A percentile compares a stretch with the other conserved stretches of the same genome.
These are phyloP conservation scores for Ophiostoma ips DNA, from an alignment of 2,329 filamentous ascomycete genomes.

Conservation along the genomic window DNA sequence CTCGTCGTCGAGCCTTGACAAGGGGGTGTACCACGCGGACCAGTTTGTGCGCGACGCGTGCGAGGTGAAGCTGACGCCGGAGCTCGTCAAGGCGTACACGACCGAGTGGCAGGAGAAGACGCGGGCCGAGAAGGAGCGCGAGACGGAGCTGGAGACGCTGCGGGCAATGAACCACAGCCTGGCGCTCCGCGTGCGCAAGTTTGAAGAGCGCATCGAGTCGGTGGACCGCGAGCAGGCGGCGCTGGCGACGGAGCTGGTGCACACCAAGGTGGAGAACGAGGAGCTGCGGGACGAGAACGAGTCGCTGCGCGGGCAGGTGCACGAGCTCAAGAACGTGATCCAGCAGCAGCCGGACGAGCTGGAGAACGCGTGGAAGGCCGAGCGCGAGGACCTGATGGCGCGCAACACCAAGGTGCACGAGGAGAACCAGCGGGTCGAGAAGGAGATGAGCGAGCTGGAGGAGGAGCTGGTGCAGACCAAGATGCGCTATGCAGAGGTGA, in stretches of 20 bases:
- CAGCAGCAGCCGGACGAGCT: slow-evolving; percentile 83
- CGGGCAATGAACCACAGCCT: slow-evolving; percentile 52
- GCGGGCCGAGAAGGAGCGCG: slow-evolving; percentile 65
- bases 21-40: slow-evolving; percentile 91
- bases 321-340: slow-evolving; percentile 72
- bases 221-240: slow-evolving; percentile 84
- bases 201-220: slow-evolving; percentile 79
- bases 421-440: slow-evolving; percentile 77
- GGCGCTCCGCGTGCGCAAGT: slow-evolving; percentile 60
- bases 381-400: slow-evolving; percentile 86
- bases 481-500: slow-evolving; percentile 88
- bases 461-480: slow-evolving; percentile 85
- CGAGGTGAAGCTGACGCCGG: slow-evolving; percentile 69
- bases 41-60: slow-evolving; percentile 88
- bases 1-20: slow-evolving; percentile 76
- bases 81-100: slow-evolving; percentile 68
- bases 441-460: slow-evolving; percentile 83
- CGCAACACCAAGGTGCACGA: slow-evolving; percentile 88
- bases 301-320: slow-evolving; percentile 68
- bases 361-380: slow-evolving; percentile 63
- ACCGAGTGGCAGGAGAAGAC: slow-evolving; percentile 88
- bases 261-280: slow-evolving; percentile 86
- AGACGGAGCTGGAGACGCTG: slow-evolving; percentile 65
- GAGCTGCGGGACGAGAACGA: slow-evolving; percentile 83
- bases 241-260: slow-evolving; percentile 81